Evolutionary conservation across 2,329 filamentous ascomycete genomes (phyloP), one percentile per base, ranked within the genome.

Genomic region (Rasamsonia emersonii): DNA sequence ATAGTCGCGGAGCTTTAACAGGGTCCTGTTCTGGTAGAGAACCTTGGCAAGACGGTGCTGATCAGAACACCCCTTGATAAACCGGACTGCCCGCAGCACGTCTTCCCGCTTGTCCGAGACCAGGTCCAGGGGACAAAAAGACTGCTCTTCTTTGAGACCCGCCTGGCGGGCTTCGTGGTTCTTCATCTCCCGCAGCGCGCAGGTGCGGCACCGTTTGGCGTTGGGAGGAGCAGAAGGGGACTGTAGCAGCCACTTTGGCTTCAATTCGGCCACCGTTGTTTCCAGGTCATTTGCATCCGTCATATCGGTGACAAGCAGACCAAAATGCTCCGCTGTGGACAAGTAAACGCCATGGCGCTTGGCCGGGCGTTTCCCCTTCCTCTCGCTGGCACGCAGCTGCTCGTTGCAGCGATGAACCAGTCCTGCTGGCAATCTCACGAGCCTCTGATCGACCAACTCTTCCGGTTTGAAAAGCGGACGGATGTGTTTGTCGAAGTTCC

Each of bases 171-270:
- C 37, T 29, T 64, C 39, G 44, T 56, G 32, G 54, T 67, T 60
- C 36, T 67, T 66, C 59, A 63, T 62, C 18, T 65, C 65, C 28
- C 65, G 51, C 44, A 72, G 38, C 62, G 84, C 84, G 53, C 84
- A 91, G 23, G 80, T 86, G 18, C 84, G 75, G 59, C 84, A 91
- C 30, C 81, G 68, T 30, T 65, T 70, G 24, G 81, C 73, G 17
- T 61, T 57, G 0, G 51, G 16, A 1, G 83, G 84, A 0, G 83
- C 82, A 21, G 74, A 77, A 3, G 79, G 82, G 2, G 82, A 88
- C 53, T 86, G 82, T 6, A 70, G 62, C 16, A 91, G 71, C 84
- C 84, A 91, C 58, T 91, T 91, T 9, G 84, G 83, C 53, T 91
- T 91, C 59, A 89, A 81, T 53, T 89, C 82, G 35, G 83, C 62